Percentiles rank a stretch among this genome's conserved stretches.
Evolutionary conservation across 2,329 filamentous ascomycete species (phyloP).

Genomic region (Fusarium sarcochroum): DNA sequence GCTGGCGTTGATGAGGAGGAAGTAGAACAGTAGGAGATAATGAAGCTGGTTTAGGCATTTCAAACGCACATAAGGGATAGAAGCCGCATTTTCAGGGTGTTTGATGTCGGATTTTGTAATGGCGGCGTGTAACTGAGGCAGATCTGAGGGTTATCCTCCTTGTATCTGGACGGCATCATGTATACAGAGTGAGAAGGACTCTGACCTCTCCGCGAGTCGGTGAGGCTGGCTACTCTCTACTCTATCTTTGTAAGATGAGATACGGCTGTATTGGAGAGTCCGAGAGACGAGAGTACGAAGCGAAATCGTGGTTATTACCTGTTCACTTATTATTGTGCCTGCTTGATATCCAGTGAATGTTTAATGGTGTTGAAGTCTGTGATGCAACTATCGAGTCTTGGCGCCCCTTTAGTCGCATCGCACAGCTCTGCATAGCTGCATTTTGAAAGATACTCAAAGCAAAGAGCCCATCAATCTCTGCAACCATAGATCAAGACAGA

Average conservation of each 20-base stretch:
- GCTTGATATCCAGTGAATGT: conserved; percentile 6
- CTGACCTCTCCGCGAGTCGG: conserved; percentile 39
- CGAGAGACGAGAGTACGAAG: conserved; percentile 41
- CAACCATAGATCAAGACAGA: conserved; percentile 21
- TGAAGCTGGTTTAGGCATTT: conserved; percentile 45
- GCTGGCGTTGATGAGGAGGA: conserved; percentile 66
- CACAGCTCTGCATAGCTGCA: conserved; percentile 16
- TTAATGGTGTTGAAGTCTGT: neutral
- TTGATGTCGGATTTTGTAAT: conserved; percentile 49
- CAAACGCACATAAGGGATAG: conserved; percentile 49
- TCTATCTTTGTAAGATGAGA: conserved; percentile 48
- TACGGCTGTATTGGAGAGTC: conserved; percentile 44
- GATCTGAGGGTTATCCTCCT: conserved; percentile 42
- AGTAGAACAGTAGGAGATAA: conserved; percentile 49
- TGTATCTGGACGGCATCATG: conserved; percentile 47
- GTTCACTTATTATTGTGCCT: conserved; percentile 10
- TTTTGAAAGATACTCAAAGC: conserved; percentile 18
- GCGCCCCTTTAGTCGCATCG: conserved; percentile 42
- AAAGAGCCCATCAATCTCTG: conserved; percentile 43
- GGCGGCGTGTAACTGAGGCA: conserved; percentile 42
- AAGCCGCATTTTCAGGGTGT: conserved; percentile 50
- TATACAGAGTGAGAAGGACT: conserved; percentile 39
- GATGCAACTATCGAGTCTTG: conserved; percentile 30
- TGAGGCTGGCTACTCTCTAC: conserved; percentile 24
- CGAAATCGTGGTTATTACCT: conserved; percentile 40